A percentile compares a stretch with the other conserved stretches of the same genome.
Evolutionary conservation across 164 flowering plant genomes (phyloP).

Genomic region (Akebia trifoliata): DNA sequence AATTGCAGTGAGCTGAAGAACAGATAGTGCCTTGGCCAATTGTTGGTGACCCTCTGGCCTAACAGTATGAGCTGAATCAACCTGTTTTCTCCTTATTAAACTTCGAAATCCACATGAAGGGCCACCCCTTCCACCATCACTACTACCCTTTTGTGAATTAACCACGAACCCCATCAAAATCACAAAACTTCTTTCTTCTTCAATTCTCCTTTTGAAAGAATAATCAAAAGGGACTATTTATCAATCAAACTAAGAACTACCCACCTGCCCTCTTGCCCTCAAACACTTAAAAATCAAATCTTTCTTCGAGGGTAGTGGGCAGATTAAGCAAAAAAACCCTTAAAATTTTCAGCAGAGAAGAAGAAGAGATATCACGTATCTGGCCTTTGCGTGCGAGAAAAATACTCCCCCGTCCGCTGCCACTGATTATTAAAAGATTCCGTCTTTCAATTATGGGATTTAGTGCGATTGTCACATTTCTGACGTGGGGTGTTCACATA

Average conservation of each 20-base stretch:
- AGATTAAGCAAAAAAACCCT: not conserved
- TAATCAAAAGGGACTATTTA: not conserved
- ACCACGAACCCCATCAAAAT: constrained; percentile 24
- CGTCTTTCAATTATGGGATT: too few species aligned
- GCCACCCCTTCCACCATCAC: constrained; percentile 8
- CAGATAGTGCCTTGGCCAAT: constrained; percentile 57
- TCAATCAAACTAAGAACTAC: not conserved
- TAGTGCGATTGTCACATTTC: too few species aligned
- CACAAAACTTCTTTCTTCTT: not conserved
- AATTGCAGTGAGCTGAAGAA: constrained; percentile 63
- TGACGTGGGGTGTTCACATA: too few species aligned
- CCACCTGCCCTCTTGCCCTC: constrained; percentile 12
- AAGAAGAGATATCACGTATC: too few species aligned
- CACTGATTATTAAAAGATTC: too few species aligned
- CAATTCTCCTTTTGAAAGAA: constrained; percentile 17
- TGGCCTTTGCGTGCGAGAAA: too few species aligned
- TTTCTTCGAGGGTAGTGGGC: constrained; percentile 5
- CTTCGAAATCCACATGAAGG: constrained; percentile 35
- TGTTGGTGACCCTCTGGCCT: constrained; percentile 23
- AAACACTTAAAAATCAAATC: not conserved
- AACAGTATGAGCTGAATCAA: constrained; percentile 44
- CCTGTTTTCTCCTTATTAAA: constrained; percentile 67
- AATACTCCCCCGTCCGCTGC: too few species aligned
- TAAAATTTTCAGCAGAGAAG: too few species aligned
- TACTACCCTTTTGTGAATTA: constrained; percentile 21